Evolutionary conservation across 202 grass and related monocot species (phyloP), one percentile per base, ranked within the genome.

Genomic region (Zizania palustris): DNA sequence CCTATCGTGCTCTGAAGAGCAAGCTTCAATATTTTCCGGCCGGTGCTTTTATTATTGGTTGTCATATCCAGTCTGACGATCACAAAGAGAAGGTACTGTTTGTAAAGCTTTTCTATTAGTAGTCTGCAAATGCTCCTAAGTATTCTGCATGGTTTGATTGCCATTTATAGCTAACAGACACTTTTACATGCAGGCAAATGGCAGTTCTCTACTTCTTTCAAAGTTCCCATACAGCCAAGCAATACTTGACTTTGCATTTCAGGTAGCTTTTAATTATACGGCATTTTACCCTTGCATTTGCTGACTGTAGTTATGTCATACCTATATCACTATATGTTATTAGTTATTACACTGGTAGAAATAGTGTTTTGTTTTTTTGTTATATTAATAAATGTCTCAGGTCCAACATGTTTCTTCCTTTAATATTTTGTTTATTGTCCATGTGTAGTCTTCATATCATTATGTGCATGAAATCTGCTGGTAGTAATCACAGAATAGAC

Each of bases 211-310:
- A 75, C 86, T 95, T 73, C 90, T 99, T 82, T 92, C 96, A 69
- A 99, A 99, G 78, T 99, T 99, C 84, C 88, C 87, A 3, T 92
- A 91, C 85, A 99, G 91, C 80, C 96, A 99, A 85, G 84, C 96
- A 75, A 74, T 99, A 73, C 69, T 95, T 54, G 96, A 99, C 68
- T 82, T 98, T 81, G 81, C 96, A 90, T 76, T 98, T 36, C 89
- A 92, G 89, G 96, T 95, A 90, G 65, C 38, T 69, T 84, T 74
- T 65, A 56, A 63, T 79, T 83, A 12, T 67, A 35, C 9, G 61
- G 6, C 66, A 65, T 53, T 67, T 22, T 69, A 65, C 48, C 44
- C 11, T 21, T 59, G 22, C 28, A 41, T 54, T 20, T 16, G 1
- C 61, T 39, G n/a, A 14, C 39, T 75, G 45, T 45, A 22, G 38